phyloP scores from a whole-genome alignment of 2,329 filamentous ascomycete genomes.

The Atkinsonella hypoxylon region DNA sequence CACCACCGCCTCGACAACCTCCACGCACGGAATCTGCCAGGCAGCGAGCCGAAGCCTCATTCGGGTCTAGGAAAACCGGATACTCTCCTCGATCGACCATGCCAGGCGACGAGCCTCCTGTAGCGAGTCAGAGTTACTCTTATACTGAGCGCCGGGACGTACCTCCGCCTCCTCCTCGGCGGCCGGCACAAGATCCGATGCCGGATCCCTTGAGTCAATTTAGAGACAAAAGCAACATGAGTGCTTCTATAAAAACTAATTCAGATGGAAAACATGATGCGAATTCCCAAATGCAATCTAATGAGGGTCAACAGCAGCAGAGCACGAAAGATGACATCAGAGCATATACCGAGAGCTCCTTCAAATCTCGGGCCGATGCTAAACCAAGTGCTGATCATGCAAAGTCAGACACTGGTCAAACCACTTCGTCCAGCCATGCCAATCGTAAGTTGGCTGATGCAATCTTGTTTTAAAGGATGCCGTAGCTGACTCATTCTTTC shows the following conservation, averaged over 20 bases:
- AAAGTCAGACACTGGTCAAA: neutral
- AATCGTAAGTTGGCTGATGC: neutral
- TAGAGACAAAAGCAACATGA: conserved; percentile 24
- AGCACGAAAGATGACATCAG: neutral
- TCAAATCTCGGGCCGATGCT: conserved; percentile 7
- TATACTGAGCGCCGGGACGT: conserved; percentile 13
- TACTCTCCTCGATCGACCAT: conserved; percentile 37
- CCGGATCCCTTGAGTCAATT: conserved; percentile 39
- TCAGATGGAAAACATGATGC: neutral
- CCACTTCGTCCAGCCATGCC: neutral
- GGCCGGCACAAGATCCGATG: conserved; percentile 14
- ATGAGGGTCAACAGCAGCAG: neutral
- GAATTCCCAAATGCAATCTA: neutral
- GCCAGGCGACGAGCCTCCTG: conserved; percentile 39
- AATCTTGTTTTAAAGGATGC: neutral
- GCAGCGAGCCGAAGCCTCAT: conserved; percentile 42
- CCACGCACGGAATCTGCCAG: conserved; percentile 40
- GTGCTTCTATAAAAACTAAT: conserved; percentile 16
- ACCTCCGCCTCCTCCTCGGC: conserved; percentile 8
- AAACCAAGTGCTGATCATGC: neutral
- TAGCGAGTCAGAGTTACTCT: conserved; percentile 36
- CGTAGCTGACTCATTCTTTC: neutral
- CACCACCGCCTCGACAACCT: conserved; percentile 26
- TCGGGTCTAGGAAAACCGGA: conserved; percentile 37
- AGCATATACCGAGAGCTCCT: neutral